Evolutionary conservation across 257 asterid species (phyloP), one percentile per base, ranked within the genome.

Genomic region (Scutellaria barbata): DNA sequence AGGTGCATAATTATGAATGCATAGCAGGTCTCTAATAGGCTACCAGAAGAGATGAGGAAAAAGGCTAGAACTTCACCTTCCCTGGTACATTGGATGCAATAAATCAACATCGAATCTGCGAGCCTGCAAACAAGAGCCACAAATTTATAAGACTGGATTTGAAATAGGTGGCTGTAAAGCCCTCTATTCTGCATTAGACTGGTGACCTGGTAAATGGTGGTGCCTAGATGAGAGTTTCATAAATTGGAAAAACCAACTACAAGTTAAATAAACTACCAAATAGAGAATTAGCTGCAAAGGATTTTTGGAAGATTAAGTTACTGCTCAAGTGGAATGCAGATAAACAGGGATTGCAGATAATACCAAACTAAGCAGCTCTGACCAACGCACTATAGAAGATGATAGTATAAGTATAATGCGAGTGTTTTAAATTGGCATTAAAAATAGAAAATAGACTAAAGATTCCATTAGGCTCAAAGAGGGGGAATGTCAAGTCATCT

Each of bases 11-110:
- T 50, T 46, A 60, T 58, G 74, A 40, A 16, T 45, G 63, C 9
- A 50, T 12, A 20, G 10, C 60, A 68, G 50, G 55, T 20, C 9
- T 41, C 10, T 22, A 50, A 54, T 10, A 59, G 35, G 17, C 74
- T 77, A 35, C 62, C 48, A 54, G 71, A 61, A 60, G 47, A 63
- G 37, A 62, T 42, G 14, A 6, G 6, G 43, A 4, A 8, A 37
- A 11, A 7, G 47, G 39, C 64, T 6, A 71, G 61, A 55, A 76
- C 45, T 76, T 74, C 40, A 93, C 98, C 96, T 91, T 81, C 83
- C 88, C 88, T 95, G 82, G 50, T 95, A 95, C 99, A 95, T 95
- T 35, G 87, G 94, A 77, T 95, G 66, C 71, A 95, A 82, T 59
- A 76, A 85, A 66, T 63, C 85, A 33, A 70, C 41, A 76, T 89